These are phyloP conservation scores for Dissophora ornata DNA, from an alignment of 192 early-diverging fungal genomes.

Conservation along the genomic window DNA sequence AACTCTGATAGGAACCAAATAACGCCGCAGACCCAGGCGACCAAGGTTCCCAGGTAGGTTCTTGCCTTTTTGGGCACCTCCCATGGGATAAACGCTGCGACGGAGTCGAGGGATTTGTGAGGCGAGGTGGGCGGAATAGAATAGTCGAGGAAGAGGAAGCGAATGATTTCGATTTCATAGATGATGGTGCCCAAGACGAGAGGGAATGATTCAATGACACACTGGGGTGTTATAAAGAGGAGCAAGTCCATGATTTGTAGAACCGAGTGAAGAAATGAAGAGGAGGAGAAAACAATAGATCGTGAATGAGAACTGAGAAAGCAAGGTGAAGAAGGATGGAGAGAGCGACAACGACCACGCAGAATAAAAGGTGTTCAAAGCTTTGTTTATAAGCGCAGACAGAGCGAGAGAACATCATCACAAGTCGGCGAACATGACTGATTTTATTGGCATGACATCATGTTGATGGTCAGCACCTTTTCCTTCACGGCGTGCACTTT, in stretches of 20 bases:
- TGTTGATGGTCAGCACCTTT: too few species aligned
- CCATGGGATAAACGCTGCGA: slow-evolving; percentile 15
- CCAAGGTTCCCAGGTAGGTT: slow-evolving; percentile 9
- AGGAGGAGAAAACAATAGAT: too few species aligned
- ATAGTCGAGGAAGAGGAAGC: slow-evolving; percentile 24
- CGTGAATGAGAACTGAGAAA: too few species aligned
- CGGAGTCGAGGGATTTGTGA: slow-evolving; percentile 3
- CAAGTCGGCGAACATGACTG: too few species aligned
- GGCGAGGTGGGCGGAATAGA: slow-evolving; percentile 4
- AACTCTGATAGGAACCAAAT: slow-evolving; percentile 31
- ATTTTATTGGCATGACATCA: too few species aligned
- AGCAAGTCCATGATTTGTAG: not conserved
- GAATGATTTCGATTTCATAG: slow-evolving; percentile 14
- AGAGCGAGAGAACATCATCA: too few species aligned
- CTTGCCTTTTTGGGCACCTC: not conserved
- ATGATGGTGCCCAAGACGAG: slow-evolving; percentile 18
- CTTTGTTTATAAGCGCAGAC: too few species aligned
- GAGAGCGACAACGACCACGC: too few species aligned
- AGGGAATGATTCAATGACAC: slow-evolving; percentile 22
- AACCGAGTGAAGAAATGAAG: not conserved
- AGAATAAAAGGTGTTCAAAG: too few species aligned
- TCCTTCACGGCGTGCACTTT: too few species aligned
- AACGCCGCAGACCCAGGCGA: slow-evolving; percentile 14
- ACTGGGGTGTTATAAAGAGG: not conserved
- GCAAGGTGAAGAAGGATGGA: too few species aligned